phyloP scores from a whole-genome alignment of 495 filamentous ascomycete genomes.

The Xylaria grammica region DNA sequence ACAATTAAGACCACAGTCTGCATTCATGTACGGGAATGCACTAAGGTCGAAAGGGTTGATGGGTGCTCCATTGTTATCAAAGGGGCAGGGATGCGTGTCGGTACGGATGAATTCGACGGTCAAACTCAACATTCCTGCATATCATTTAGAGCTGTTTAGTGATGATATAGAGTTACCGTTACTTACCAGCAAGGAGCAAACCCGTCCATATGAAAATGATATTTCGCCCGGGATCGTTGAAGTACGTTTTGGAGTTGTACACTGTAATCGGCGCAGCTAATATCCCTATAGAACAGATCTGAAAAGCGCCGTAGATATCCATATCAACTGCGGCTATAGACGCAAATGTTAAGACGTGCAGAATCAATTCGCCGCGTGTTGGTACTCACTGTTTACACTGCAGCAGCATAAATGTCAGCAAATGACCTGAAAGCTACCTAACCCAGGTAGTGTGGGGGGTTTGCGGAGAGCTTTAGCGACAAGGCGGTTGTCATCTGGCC shows the following conservation, averaged over 20 bases:
- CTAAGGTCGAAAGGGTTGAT: constrained; percentile 41
- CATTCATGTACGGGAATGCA: constrained; percentile 46
- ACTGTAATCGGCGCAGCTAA: constrained; percentile 63
- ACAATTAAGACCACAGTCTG: constrained; percentile 51
- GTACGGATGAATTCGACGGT: constrained; percentile 64
- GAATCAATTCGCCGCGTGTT: background rate
- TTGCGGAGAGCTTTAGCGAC: too few species aligned
- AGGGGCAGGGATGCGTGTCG: constrained; percentile 42
- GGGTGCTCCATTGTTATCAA: constrained; percentile 35
- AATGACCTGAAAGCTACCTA: background rate
- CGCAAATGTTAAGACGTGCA: background rate
- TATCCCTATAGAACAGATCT: constrained; percentile 66
- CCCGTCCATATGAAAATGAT: constrained; percentile 66
- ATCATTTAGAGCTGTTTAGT: constrained; percentile 19
- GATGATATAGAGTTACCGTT: background rate
- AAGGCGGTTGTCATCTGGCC: too few species aligned
- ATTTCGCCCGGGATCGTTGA: constrained; percentile 63
- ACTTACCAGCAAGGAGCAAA: constrained; percentile 59
- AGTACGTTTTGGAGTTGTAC: constrained; percentile 61
- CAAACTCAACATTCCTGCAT: constrained; percentile 58
- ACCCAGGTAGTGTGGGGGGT: background rate
- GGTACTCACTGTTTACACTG: constrained; percentile 48
- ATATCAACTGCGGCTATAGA: constrained; percentile 62
- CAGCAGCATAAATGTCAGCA: background rate
- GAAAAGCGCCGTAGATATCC: constrained; percentile 69